Conservation (phyloP, 768 basidiomycete species). For the Amanita rubescens region DNA sequence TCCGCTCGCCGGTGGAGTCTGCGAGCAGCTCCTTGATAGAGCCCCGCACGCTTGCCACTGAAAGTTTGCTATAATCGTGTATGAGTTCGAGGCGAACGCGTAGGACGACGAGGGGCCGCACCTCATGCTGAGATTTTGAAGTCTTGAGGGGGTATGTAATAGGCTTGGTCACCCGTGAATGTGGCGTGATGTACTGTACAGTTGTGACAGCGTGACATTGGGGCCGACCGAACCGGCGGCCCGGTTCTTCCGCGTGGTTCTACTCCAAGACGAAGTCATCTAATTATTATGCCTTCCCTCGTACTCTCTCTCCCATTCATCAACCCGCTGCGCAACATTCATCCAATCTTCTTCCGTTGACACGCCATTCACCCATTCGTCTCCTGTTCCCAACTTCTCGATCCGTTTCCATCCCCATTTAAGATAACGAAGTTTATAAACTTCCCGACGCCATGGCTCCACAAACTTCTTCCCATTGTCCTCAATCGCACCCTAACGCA, state of each 20-base stretch:
- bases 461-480: constrained; percentile 38
- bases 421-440: constrained; percentile 24
- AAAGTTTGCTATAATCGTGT: constrained; percentile 59
- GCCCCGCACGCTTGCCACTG: constrained; percentile 99
- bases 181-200: constrained; percentile 1
- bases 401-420: constrained; percentile 40
- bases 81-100: not conserved
- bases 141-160: not conserved
- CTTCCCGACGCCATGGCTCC: constrained; percentile 40
- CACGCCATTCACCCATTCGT: constrained; percentile 41
- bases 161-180: not conserved
- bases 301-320: constrained; percentile 45
- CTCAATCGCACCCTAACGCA: constrained; percentile 28
- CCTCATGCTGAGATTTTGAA: not conserved
- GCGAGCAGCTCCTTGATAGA: constrained; percentile 88
- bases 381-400: constrained; percentile 30
- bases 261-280: too few relatives aligned
- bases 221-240: too few relatives aligned
- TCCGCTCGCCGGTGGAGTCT: constrained; percentile 80
- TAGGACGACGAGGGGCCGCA: not conserved
- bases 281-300: constrained; percentile 18
- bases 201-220: not conserved
- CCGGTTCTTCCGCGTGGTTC: too few relatives aligned
- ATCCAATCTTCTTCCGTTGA: constrained; percentile 47
- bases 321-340: constrained; percentile 37